Evolutionary conservation across 495 filamentous ascomycete species (phyloP), one percentile per base, ranked within the genome.

Genomic region (Achaetomiella virescens): DNA sequence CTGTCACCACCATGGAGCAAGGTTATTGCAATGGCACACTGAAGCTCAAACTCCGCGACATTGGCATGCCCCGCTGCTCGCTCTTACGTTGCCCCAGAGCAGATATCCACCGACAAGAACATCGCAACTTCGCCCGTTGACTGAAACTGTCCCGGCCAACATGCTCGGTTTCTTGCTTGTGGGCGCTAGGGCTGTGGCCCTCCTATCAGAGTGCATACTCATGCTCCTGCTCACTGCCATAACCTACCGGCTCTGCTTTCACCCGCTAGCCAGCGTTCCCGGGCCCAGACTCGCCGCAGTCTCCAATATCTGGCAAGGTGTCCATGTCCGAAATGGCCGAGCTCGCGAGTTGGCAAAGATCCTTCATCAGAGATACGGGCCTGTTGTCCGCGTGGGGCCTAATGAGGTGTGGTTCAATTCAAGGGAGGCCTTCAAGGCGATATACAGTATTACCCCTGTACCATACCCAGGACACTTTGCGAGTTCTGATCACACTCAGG

Each of bases 341-440:
- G 66, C 70, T 56, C 45, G 64, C 17, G 44, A 58, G 6, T 29
- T 75, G 14, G 61, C 58, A 0, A 66, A 68, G 37, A 55, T 52
- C 0, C 62, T 84, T 8, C 83, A 85, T 52, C 24, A 61, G 17
- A 64, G 64, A 21, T 81, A 84, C 61, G 84, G 82, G 0, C 66
- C 70, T 1, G 62, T 78, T 1, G 82, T 87, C 24, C 75, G 82
- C 1, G 65, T 84, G 11, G 82, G 82, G 0, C 82, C 82, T 1
- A 74, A 78, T 33, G 70, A 72, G 27, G 66, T 85, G 10, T 83
- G 77, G 48, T 72, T 84, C 9, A 64, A 74, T 33, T 75, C 76
- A 35, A 58, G 47, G 0, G 69, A 66, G 15, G 75, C 64, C 0
- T 75, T 79, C 43, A 58, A 57, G 12, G 51, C 37, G 0, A 72